Evolutionary conservation across 805 yeast genomes (phyloP).

Genomic region (Priceomyces medius): DNA sequence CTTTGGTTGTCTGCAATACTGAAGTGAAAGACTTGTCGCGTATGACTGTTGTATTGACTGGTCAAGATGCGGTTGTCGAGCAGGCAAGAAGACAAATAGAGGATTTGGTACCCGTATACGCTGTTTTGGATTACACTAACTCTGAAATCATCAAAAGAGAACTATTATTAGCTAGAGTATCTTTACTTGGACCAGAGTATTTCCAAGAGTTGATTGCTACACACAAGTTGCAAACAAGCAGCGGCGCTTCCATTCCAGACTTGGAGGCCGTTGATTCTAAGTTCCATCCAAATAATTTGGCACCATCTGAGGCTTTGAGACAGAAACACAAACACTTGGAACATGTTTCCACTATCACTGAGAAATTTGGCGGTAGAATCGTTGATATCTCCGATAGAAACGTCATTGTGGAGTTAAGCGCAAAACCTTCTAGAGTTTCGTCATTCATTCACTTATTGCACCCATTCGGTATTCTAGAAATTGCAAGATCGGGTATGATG

Average conservation of each 20-base stretch:
- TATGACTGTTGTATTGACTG: conserved; percentile 93
- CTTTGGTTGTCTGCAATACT: conserved; percentile 93
- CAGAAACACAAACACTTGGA: conserved; percentile 88
- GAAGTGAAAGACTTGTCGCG: conserved; percentile 93
- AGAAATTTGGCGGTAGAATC: conserved; percentile 88
- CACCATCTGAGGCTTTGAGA: conserved; percentile 89
- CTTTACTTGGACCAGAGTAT: conserved; percentile 96
- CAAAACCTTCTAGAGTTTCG: conserved; percentile 87
- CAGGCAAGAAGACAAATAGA: conserved; percentile 98
- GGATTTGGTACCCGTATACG: conserved; percentile 97
- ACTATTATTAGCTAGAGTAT: conserved; percentile 85
- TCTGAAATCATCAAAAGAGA: conserved; percentile 91
- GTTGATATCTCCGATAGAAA: conserved; percentile 91
- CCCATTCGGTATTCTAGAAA: conserved; percentile 95
- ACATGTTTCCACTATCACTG: conserved; percentile 75
- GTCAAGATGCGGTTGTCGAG: conserved; percentile 94
- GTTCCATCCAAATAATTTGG: conserved; percentile 86
- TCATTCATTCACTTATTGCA: conserved; percentile 85
- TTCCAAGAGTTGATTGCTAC: conserved; percentile 91
- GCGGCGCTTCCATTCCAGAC: conserved; percentile 42
- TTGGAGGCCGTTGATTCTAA: conserved; percentile 44
- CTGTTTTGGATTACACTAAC: conserved; percentile 90
- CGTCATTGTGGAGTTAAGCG: conserved; percentile 90
- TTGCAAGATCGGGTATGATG: conserved; percentile 98
- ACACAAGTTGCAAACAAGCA: conserved; percentile 54